A percentile compares a stretch with the other conserved stretches of the same genome.
Evolutionary conservation across 306 rosid genomes (phyloP).

Genomic region (Boehmeria nivea): DNA sequence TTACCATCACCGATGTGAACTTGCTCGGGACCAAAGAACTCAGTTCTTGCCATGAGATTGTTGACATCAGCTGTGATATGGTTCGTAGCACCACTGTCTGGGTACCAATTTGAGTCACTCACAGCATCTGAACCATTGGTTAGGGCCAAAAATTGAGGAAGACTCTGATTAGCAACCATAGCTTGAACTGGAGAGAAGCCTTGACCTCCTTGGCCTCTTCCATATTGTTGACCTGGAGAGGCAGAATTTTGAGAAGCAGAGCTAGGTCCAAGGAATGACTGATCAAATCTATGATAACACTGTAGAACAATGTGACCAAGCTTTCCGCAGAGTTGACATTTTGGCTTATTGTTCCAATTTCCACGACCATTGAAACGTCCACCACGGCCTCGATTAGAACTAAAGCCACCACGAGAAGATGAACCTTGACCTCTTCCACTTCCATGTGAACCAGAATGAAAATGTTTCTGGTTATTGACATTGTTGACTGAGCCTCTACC

Average conservation of each 20-base stretch:
- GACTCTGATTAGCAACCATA: too few species aligned
- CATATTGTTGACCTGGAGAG: neutral
- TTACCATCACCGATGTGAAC: neutral
- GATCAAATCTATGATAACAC: neutral
- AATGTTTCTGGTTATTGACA: too few species aligned
- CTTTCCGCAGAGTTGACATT: neutral
- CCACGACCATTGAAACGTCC: neutral
- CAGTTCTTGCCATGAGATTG: neutral
- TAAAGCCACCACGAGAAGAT: neutral
- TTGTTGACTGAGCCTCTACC: too few species aligned
- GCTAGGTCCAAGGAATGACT: too few species aligned
- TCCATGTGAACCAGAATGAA: too few species aligned
- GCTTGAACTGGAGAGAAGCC: too few species aligned
- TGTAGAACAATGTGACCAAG: neutral
- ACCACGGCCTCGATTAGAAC: neutral
- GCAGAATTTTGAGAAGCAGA: neutral
- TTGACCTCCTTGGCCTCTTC: too few species aligned
- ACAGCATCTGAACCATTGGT: too few species aligned
- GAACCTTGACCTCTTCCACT: too few species aligned
- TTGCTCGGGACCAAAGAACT: neutral
- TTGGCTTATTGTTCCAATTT: neutral
- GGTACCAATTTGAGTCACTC: neutral
- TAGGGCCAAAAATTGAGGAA: too few species aligned
- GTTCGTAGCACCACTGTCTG: neutral
- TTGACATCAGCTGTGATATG: neutral